Evolutionary conservation across 305 asterid genomes (phyloP).

Genomic region (Striga hermonthica): DNA sequence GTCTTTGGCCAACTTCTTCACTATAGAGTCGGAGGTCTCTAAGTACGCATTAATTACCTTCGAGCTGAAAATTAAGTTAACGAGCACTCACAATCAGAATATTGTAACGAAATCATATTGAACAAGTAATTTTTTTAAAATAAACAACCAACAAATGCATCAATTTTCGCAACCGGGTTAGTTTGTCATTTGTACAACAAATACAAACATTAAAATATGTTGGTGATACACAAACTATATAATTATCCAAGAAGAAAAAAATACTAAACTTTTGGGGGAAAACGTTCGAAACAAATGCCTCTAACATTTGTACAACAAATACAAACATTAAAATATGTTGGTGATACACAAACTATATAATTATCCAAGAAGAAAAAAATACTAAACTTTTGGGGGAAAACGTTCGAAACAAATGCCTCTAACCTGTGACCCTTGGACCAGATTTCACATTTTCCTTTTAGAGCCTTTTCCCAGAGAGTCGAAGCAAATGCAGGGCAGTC

Average conservation of each 20-base stretch:
- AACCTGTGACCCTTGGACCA: conserved; percentile 94
- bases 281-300: neutral
- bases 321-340: neutral
- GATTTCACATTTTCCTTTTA: conserved; percentile 62
- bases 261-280: neutral
- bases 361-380: conserved; percentile 1
- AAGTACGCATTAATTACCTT: conserved; percentile 62
- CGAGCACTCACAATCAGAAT: conserved; percentile 13
- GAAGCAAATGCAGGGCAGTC: conserved; percentile 79
- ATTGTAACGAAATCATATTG: neutral
- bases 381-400: neutral
- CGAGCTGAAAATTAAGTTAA: conserved; percentile 39
- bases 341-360: neutral
- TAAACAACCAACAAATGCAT: too few relatives aligned
- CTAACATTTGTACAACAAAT: conserved; percentile 24
- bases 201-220: neutral
- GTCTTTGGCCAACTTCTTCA: conserved; percentile 50
- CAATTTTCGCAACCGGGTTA: too few relatives aligned
- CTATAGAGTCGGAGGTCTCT: conserved; percentile 55
- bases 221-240: neutral
- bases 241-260: conserved; percentile 1
- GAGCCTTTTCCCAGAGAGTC: conserved; percentile 73
- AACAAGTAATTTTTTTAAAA: too few relatives aligned
- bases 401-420: conserved; percentile 8
- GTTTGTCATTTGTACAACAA: neutral